Percentiles rank a stretch among this genome's conserved stretches.
Evolutionary conservation across 2,329 filamentous ascomycete species (phyloP).

Genomic region (Verticillium alfalfae): DNA sequence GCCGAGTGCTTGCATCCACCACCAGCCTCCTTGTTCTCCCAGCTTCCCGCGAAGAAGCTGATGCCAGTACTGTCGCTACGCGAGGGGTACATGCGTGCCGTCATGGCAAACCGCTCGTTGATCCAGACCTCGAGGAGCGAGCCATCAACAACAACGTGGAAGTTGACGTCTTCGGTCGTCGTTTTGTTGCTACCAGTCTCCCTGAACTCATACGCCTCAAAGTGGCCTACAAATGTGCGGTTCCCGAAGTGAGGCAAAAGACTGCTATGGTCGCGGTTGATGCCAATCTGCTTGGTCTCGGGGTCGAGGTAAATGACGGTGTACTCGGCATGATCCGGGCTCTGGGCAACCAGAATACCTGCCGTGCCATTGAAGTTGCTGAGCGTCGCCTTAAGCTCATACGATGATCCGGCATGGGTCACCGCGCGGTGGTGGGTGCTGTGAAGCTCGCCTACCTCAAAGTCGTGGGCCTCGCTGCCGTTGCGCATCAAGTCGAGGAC

Average conservation of each 20-base stretch:
- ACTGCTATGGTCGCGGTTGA: conserved; percentile 9
- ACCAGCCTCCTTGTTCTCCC: not conserved
- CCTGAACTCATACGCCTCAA: conserved; percentile 7
- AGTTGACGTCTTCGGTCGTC: conserved; percentile 4
- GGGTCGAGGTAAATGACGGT: conserved; percentile 10
- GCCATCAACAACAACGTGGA: conserved; percentile 9
- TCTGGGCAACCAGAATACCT: conserved; percentile 10
- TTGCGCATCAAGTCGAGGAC: conserved; percentile 8
- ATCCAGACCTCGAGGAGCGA: conserved; percentile 12
- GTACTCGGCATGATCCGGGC: conserved; percentile 8
- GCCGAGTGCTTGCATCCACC: not conserved
- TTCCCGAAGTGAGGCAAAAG: conserved; percentile 12
- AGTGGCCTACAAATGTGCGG: conserved; percentile 8
- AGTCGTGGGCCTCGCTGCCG: conserved; percentile 4
- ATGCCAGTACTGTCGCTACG: conserved; percentile 11
- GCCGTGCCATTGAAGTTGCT: conserved; percentile 3
- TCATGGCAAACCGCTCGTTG: conserved; percentile 11
- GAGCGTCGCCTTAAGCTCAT: conserved; percentile 11
- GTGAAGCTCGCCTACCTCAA: conserved; percentile 1
- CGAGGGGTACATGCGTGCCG: conserved; percentile 11
- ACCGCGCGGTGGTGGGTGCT: not conserved
- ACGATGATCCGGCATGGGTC: conserved; percentile 7
- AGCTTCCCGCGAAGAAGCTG: conserved; percentile 8
- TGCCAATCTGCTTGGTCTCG: conserved; percentile 3
- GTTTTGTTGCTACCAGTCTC: not conserved